Evolutionary conservation across 2,329 filamentous ascomycete genomes (phyloP), one percentile per base, ranked within the genome.

Genomic region (Ophiostoma populinum): DNA sequence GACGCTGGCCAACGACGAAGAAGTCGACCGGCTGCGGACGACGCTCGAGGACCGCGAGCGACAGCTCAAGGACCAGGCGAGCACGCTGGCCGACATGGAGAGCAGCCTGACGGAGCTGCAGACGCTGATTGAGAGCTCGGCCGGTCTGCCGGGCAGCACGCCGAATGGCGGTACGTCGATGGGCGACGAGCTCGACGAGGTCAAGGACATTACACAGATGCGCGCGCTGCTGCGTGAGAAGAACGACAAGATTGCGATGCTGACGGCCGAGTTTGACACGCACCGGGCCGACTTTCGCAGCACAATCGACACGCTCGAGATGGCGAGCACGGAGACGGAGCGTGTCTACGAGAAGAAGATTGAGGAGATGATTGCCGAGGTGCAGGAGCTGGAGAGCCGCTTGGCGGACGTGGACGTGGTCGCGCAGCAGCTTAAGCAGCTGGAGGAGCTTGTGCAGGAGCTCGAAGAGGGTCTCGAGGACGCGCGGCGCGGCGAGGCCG

Each of bases 401-500:
- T 80, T 77, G 26, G 75, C 92, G 40, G 90, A 98, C 51, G 85
- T 98, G 7, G 83, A 94, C 47, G 80, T 75, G 18, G 85, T 98
- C 15, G 86, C 90, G 6, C 69, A 69, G 42, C 90, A 98, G 55
- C 65, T 98, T 36, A 94, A 93, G 58, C 85, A 93, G 55, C 65
- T 98, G 2, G 90, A 95, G 53, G 87, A 95, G 52, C 68, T 95
- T 22, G 90, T 98, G 3, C 87, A 92, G 47, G 90, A 98, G 53
- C 70, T 98, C 1, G 90, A 98, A 54, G 90, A 98, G 55, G 90
- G 90, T 1, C 64, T 98, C 1, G 90, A 98, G 56, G 90, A 98
- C 57, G 86, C 90, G 32, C 69, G 90, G 36, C 70, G 90, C 37
- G 90, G 90, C 6, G 90, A 98, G 57, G 87, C 87, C 8, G 90